Conservation (phyloP, 306 rosid species). For the Cicer bijugum region DNA sequence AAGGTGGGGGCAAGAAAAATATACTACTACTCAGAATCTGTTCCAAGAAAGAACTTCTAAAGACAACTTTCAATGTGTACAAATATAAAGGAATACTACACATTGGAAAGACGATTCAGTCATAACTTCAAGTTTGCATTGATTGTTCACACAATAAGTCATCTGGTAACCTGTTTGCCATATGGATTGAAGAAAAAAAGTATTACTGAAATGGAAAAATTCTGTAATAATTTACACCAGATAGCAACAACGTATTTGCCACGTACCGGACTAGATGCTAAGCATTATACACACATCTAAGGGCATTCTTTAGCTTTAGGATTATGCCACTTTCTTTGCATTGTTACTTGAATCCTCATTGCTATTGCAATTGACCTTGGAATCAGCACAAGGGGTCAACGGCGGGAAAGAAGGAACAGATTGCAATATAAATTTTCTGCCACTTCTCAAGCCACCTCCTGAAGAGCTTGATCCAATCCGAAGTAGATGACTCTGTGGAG, state of each 20-base stretch:
- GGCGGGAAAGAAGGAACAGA: conserved; percentile 68
- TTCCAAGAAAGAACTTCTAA: conserved; percentile 23
- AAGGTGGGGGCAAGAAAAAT: neutral
- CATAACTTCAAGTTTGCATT: conserved; percentile 27
- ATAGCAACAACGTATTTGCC: conserved; percentile 5
- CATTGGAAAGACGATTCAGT: conserved; percentile 17
- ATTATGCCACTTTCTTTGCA: conserved; percentile 36
- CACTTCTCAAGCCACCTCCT: conserved; percentile 55
- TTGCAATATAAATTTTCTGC: conserved; percentile 58
- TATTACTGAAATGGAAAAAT: conserved; percentile 8
- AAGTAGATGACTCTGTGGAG: conserved; percentile 54
- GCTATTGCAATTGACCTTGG: conserved; percentile 36
- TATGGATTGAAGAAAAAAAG: conserved; percentile 22
- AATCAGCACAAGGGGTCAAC: conserved; percentile 58
- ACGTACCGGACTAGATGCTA: conserved; percentile 37
- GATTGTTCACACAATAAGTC: conserved; percentile 12
- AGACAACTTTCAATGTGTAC: conserved; percentile 8
- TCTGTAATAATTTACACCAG: neutral
- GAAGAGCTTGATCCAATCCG: conserved; percentile 60
- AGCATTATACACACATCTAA: conserved; percentile 32
- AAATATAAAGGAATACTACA: conserved; percentile 29
- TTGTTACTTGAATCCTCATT: conserved; percentile 41
- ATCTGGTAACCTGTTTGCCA: conserved; percentile 36
- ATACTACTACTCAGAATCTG: neutral
- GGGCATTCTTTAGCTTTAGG: conserved; percentile 29